Conservation (phyloP, 2,329 filamentous ascomycete genomes). For the Neofusicoccum parvum region DNA sequence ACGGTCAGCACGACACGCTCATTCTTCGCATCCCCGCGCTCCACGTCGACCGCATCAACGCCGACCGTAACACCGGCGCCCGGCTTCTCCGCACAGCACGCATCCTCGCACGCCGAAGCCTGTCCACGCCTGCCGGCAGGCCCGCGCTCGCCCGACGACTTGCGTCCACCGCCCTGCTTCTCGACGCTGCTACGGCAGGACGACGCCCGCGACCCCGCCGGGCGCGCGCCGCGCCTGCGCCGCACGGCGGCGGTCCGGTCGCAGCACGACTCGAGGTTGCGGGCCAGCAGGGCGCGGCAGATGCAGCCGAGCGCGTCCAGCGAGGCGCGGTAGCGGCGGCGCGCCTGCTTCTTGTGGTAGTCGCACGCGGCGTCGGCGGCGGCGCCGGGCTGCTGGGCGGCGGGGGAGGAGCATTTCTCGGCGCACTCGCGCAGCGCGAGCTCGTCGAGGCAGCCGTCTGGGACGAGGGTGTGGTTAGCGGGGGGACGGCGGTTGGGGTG, state of each 20-base stretch:
- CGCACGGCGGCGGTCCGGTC: neutral
- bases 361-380: neutral
- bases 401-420: neutral
- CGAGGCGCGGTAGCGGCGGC: constrained; percentile 2
- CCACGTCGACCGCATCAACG: constrained; percentile 25
- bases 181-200: neutral
- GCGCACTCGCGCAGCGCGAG: constrained; percentile 6
- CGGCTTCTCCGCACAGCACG: neutral
- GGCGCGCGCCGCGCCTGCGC: neutral
- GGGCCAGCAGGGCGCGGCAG: constrained; percentile 9
- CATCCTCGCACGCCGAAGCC: neutral
- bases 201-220: neutral
- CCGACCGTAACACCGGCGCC: neutral
- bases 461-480: neutral
- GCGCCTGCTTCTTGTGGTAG: constrained; percentile 12
- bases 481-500: neutral
- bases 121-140: neutral
- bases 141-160: neutral
- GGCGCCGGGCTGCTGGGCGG: neutral
- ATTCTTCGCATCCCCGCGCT: constrained; percentile 29
- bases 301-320: constrained; percentile 19
- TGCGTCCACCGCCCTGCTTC: neutral
- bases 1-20: constrained; percentile 64
- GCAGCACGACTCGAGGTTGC: constrained; percentile 18
- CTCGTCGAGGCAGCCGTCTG: constrained; percentile 17